Base-by-base conservation (phyloP, 2,329 filamentous ascomycete species). In the Diaporthe sp. region DNA sequence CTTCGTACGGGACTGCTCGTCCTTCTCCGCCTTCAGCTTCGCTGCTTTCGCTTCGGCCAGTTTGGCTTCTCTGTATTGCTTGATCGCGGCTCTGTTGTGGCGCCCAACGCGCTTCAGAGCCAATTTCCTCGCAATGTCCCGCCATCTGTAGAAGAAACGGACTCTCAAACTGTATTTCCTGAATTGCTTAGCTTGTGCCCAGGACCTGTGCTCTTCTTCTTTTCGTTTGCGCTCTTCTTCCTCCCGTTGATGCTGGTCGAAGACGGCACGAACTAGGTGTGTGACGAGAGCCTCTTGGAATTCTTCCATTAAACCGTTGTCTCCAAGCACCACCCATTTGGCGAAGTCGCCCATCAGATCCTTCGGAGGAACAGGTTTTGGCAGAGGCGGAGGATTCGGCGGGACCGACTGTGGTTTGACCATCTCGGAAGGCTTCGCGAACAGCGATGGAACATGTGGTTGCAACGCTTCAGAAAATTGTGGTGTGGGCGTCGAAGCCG, bases 111-210 rank as follows among this genome's bases (percentile, higher is more conserved):
- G 84, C 73, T 86, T 85, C 22, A 89, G 84, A 4, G 87, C 85
- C 25, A 84, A 85, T 60, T 86, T 84, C 17, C 89, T 85, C 12
- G 87, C 88, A 52, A 82, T 85, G 19, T 87, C 80, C 66, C 86
- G 87, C 90, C 90, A 92, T 25, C 84, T 83, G 77, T 91, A 90
- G 75, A 91, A 90, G 79, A 85, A 91, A 64, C 87, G 90, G 74
- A 90, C 82, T 17, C 83, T 82, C 40, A 91, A 82, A 72, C 84
- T 90, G 78, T 89, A 87, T 4, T 77, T 78, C 50, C 87, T 85
- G 77, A 88, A 90, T n/a, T 83, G 80, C 22, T 84, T 82, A 19
- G 89, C 89, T 71, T 88, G 82, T 3, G 84, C 84, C 84, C 80
- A 87, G 58, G 78, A 87, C 78, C 76, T 80, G 8, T 86, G 85